Evolutionary conservation across 176 grass and related monocot species (phyloP), one percentile per base, ranked within the genome.

Genomic region (Ensete glaucum): DNA sequence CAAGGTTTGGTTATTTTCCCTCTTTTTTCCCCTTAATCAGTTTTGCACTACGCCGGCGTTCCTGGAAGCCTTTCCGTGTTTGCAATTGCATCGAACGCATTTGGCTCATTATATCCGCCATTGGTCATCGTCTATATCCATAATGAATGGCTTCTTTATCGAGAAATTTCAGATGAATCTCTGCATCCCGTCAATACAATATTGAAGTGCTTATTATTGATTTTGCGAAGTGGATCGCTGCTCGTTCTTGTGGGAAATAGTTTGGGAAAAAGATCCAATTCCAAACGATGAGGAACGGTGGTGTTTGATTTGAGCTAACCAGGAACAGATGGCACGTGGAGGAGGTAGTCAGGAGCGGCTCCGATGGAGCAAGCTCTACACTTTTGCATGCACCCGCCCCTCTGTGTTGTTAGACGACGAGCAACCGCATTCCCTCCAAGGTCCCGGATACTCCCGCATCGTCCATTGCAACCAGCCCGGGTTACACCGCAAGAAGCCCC

Each of bases 351-450:
- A 80, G 43, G 95, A 94, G 77, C 82, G 86, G 54, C 83, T 99
- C 80, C 88, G 95, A 54, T 99, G 95, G 95, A 94, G 80, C 82
- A 91, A 91, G 51, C 91, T 99, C 82, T 99, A 99, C 83, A 91
- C 88, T 78, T 99, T 99, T 84, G 82, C 86, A 53, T 99, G 95
- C 82, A 84, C 89, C 82, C 82, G 85, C 24, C 64, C 63, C 6
- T 64, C 78, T 3, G 49, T 20, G 12, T 49, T 72, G 53, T 51
- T 59, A 20, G 81, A 76, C 8, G 76, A 11, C 23, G 68, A 25
- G 24, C 25, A 5, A 77, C 65, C 3, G 24, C 82, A 10, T 62
- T 52, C 87, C 59, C 79, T 91, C 53, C 85, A 84, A 19, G 95
- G 95, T 2, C 86, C 86, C 50, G 95, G 95, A n/a, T 94, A 91